phyloP scores from a whole-genome alignment of 805 yeast genomes.

The Kodamaea lidongshanica region DNA sequence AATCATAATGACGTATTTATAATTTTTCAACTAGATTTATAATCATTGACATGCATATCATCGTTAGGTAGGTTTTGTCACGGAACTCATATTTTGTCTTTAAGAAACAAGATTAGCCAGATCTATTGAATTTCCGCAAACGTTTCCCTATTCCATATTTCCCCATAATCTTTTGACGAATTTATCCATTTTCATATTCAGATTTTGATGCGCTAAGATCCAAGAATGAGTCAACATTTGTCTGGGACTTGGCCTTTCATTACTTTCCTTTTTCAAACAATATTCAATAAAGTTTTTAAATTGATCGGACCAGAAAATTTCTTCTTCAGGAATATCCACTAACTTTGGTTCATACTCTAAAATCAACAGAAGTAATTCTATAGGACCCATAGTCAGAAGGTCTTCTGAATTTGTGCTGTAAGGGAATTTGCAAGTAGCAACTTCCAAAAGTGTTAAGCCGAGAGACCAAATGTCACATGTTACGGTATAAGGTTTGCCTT shows the following conservation, averaged over 20 bases:
- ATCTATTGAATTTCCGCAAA: background rate
- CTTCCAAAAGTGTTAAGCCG: conserved; percentile 87
- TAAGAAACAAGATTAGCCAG: too few relatives aligned
- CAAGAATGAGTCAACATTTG: conserved; percentile 94
- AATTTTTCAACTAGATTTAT: too few relatives aligned
- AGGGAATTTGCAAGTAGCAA: conserved; percentile 89
- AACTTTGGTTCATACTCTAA: conserved; percentile 77
- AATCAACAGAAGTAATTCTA: conserved; percentile 76
- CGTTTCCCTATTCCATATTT: conserved; percentile 3
- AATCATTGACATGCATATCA: too few relatives aligned
- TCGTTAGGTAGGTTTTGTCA: too few relatives aligned
- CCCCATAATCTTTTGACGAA: conserved; percentile 75
- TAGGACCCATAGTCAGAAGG: conserved; percentile 51
- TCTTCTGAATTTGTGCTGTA: conserved; percentile 40
- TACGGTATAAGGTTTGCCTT: conserved; percentile 92
- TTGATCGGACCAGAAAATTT: conserved; percentile 73
- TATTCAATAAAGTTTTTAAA: conserved; percentile 78
- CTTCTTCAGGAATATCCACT: conserved; percentile 68
- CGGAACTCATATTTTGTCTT: too few relatives aligned
- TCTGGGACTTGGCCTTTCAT: conserved; percentile 82
- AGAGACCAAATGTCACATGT: conserved; percentile 96
- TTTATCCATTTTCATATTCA: conserved; percentile 77
- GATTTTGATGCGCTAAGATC: conserved; percentile 70
- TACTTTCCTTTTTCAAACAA: conserved; percentile 74
- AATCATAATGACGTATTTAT: too few relatives aligned